Evolutionary conservation across 1,284 basidiomycete species (phyloP).

Genomic region (Ustilago sp.): DNA sequence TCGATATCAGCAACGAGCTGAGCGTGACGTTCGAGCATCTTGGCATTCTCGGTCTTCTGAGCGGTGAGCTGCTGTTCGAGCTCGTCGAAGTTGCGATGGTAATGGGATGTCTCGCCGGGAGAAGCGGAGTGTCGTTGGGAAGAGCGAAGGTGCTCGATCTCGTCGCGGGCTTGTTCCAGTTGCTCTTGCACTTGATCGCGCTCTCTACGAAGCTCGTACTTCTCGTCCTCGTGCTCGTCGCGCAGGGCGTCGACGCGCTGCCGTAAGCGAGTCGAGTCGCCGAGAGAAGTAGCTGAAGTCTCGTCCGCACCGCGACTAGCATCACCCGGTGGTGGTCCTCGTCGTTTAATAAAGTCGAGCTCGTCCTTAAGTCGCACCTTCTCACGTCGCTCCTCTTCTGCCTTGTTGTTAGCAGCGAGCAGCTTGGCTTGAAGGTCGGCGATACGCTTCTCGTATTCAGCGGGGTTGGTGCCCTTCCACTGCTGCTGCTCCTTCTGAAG

Average conservation of each 20-base stretch:
- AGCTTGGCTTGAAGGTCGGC: conserved; percentile 46
- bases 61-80: conserved; percentile 54
- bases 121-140: conserved; percentile 26
- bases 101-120: conserved; percentile 26
- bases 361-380: conserved; percentile 51
- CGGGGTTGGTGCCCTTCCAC: conserved; percentile 49
- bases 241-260: conserved; percentile 51
- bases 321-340: conserved; percentile 40
- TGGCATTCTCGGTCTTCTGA: conserved; percentile 52
- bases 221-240: conserved; percentile 57
- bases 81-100: conserved; percentile 47
- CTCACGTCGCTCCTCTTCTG: conserved; percentile 44
- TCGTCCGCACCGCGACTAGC: conserved; percentile 31
- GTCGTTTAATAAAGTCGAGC: conserved; percentile 53
- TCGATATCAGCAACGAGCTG: conserved; percentile 55
- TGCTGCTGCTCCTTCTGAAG: conserved; percentile 61
- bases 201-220: conserved; percentile 53
- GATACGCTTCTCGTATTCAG: conserved; percentile 42
- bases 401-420: conserved; percentile 41
- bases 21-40: conserved; percentile 52
- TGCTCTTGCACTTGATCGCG: conserved; percentile 53
- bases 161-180: conserved; percentile 39
- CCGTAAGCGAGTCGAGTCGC: conserved; percentile 46
- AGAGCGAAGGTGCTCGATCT: conserved; percentile 39
- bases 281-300: conserved; percentile 31